phyloP scores from a whole-genome alignment of 192 early-diverging fungal species.

The Coemansia pectinata region DNA sequence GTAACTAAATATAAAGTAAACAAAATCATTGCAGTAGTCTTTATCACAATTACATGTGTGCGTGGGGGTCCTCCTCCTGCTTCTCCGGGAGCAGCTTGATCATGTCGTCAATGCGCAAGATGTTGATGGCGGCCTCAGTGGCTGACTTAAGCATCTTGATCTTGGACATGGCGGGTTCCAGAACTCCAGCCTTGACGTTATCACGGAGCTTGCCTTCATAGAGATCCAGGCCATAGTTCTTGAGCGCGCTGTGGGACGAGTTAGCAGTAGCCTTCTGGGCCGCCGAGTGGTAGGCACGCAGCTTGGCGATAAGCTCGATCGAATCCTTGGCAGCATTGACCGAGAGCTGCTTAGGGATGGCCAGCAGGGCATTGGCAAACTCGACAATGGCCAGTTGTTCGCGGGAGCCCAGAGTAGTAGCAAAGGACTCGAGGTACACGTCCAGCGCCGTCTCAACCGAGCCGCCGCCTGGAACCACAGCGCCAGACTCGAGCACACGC shows the following conservation, averaged over 20 bases:
- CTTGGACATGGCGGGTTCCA: slow-evolving; percentile 98
- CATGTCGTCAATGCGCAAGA: slow-evolving; percentile 95
- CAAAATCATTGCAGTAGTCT: not conserved
- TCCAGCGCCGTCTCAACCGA: slow-evolving; percentile 93
- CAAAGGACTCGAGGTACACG: slow-evolving; percentile 98
- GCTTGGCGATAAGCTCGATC: slow-evolving; percentile 93
- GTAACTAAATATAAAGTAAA: not conserved
- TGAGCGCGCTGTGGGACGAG: slow-evolving; percentile 72
- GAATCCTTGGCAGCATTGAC: slow-evolving; percentile 99
- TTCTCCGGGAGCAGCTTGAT: slow-evolving; percentile 66
- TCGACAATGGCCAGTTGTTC: slow-evolving; percentile 99
- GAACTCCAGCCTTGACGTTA: slow-evolving; percentile 90
- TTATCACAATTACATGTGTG: slow-evolving; percentile 36
- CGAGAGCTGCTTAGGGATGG: slow-evolving; percentile 97
- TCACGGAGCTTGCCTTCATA: slow-evolving; percentile 91
- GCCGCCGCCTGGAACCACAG: slow-evolving; percentile 97
- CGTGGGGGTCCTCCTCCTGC: slow-evolving; percentile 56
- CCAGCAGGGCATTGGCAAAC: slow-evolving; percentile 91
- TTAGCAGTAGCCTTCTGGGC: slow-evolving; percentile 73
- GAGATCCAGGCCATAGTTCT: slow-evolving; percentile 91
- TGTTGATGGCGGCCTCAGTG: slow-evolving; percentile 97
- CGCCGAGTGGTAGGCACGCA: slow-evolving; percentile 94
- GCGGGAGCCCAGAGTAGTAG: slow-evolving; percentile 91
- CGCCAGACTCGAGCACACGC: slow-evolving; percentile 92
- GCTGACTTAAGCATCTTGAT: slow-evolving; percentile 97